Conservation (phyloP, 345 rosid genomes). For the Trapa incisa region DNA sequence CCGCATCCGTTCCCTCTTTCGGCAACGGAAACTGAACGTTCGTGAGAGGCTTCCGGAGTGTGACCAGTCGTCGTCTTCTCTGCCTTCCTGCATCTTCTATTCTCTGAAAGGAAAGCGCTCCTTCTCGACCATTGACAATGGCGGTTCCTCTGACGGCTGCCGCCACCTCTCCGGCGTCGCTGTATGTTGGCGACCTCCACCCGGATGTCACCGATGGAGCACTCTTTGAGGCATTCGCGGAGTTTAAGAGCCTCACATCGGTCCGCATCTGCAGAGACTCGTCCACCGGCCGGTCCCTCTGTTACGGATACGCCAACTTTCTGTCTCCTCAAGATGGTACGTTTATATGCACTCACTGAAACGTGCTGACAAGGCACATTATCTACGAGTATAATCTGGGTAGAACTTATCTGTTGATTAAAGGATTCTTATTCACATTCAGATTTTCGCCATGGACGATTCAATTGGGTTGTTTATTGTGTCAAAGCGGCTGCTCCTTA, state of each 20-base stretch:
- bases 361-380: background rate
- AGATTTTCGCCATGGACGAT: background rate
- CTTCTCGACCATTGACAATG: constrained; percentile 15
- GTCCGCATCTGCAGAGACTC: constrained; percentile 60
- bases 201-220: constrained; percentile 41
- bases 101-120: background rate
- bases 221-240: constrained; percentile 44
- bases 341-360: background rate
- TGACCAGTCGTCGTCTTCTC: background rate
- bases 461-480: background rate
- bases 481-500: background rate
- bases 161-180: constrained; percentile 29
- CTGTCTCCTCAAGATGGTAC: constrained; percentile 47
- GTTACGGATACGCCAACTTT: constrained; percentile 81
- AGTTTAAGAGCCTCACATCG: constrained; percentile 46
- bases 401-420: background rate
- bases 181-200: constrained; percentile 69
- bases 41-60: background rate
- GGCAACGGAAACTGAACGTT: background rate
- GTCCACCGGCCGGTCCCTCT: constrained; percentile 47
- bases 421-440: background rate
- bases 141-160: constrained; percentile 31
- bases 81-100: background rate
- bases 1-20: background rate
- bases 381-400: background rate